Base-by-base conservation (phyloP, 2,329 filamentous ascomycete species). In the Nemania sp. region DNA sequence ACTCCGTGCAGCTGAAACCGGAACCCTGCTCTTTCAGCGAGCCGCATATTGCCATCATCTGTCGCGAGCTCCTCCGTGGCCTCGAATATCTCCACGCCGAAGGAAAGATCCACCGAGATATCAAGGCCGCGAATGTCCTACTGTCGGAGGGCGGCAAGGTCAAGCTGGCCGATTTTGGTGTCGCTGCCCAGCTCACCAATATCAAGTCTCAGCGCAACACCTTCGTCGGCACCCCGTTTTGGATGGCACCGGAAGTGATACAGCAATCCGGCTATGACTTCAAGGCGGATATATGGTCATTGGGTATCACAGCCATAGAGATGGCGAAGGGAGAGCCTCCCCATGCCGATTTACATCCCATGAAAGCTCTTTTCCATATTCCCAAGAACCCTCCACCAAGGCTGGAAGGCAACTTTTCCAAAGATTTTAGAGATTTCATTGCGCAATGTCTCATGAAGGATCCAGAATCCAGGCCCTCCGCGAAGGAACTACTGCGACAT, bases 151-250 rank as follows among this genome's bases (percentile, higher is more conserved):
- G 85, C 3, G 94, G 94, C 71, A 93, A 91, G 72, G 94, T 98
- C 74, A 98, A 98, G 81, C 82, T 98, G 68, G 94, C 94, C 42
- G 94, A 99, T 77, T 99, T 99, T 73, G 95, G 95, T 61, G 95
- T 99, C 43, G 95, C 95, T 7, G 94, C 95, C 32, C 95, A 99
- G 75, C 82, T 99, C 70, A 96, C 92, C 63, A 97, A 97, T 73
- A 96, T 98, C 79, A 97, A 97, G 77, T 97, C 94, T 2, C 92
- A 97, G 75, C 87, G 95, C 56, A 94, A 98, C 76, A 99, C 95
- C 0, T 98, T 99, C 72, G 95, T 99, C 18, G 95, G 95, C 18
- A 98, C 94, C 0, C 95, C 95, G 0, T 97, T 96, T 73, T 97
- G 92, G 92, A 96, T 97, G 92, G 92, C 92, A 0, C 92, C 92